Base-by-base conservation (phyloP, 441 rosid species). In the Flueggea neowawraea region DNA sequence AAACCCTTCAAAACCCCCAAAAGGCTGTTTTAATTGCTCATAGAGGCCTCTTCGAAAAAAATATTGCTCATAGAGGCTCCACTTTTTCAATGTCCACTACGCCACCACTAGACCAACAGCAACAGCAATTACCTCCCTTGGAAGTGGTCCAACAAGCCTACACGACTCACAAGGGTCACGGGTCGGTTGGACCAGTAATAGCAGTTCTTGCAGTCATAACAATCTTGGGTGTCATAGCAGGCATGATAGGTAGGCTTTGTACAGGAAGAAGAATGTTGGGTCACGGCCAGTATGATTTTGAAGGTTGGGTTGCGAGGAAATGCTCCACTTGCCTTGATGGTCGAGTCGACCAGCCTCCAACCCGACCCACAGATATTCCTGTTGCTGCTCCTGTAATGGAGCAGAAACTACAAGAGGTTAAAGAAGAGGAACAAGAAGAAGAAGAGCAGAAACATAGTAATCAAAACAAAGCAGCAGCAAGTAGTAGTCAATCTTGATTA, bases 261-360 rank as follows among this genome's bases (percentile, higher is more conserved):
- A 75, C 90, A 8, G 90, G 90, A 55, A 79, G 79, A 49, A 65
- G 75, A 54, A 60, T 81, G 62, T 62, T 78, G 78, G 88, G 88
- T 32, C 69, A 64, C 16, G 79, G 85, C 22, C 76, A 73, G 52
- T 87, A 79, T 59, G 87, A 87, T 67, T 62, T 84, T 17, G 90
- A 87, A 65, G 80, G 85, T 8, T 87, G 94, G 94, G 78, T 80
- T 9, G 85, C 79, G 75, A 81, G 71, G 48, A 87, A 87, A 75
- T 87, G 86, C 71, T 73, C 88, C 44, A 73, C 90, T 61, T 87
- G 88, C 64, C 57, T 84, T 47, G 88, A 84, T 39, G 87, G 94
- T 28, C 55, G 50, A 33, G 64, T 78, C 39, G 83, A 63, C 54
- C 82, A 80, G 5, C 78, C 69, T 13, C 76, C 72, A 4, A 31